A percentile compares a stretch with the other conserved stretches of the same genome.
Conservation (phyloP, 2,329 filamentous ascomycete genomes). For the Arthrobotrys musiformis region DNA sequence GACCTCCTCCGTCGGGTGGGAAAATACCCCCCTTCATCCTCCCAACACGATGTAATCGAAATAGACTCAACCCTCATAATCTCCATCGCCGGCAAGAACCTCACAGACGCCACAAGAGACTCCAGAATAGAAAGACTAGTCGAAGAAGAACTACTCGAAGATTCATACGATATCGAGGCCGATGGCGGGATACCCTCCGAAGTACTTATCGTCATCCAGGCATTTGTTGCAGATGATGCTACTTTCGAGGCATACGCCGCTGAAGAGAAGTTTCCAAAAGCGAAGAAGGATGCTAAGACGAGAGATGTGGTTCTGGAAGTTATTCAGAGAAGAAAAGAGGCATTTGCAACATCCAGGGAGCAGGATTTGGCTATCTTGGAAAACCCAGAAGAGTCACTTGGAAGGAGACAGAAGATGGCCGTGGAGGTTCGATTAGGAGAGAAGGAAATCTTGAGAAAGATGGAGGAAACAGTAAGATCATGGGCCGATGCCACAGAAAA, state of each 20-base stretch:
- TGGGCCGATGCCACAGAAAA: conserved; percentile 19
- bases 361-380: conserved; percentile 31
- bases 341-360: conserved; percentile 21
- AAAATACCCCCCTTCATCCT: conserved; percentile 82
- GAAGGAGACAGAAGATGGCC: conserved; percentile 70
- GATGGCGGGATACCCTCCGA: conserved; percentile 60
- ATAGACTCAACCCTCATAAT: conserved; percentile 73
- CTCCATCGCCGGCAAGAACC: conserved; percentile 38
- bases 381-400: conserved; percentile 55
- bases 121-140: conserved; percentile 62
- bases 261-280: conserved; percentile 46
- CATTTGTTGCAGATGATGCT: conserved; percentile 34
- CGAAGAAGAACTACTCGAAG: conserved; percentile 71
- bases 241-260: conserved; percentile 32
- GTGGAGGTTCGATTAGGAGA: conserved; percentile 76
- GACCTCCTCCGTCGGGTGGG: conserved; percentile 87
- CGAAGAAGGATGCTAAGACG: conserved; percentile 45
- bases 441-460: conserved; percentile 71
- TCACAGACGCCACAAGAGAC: conserved; percentile 62
- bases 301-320: conserved; percentile 61
- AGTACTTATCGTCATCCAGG: conserved; percentile 42
- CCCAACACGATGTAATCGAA: conserved; percentile 84
- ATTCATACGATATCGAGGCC: conserved; percentile 75
- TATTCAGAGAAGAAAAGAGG: conserved; percentile 61
- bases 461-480: conserved; percentile 25